These are phyloP conservation scores for Salix caprea DNA, from an alignment of 345 rosid species.

Conservation along the genomic window DNA sequence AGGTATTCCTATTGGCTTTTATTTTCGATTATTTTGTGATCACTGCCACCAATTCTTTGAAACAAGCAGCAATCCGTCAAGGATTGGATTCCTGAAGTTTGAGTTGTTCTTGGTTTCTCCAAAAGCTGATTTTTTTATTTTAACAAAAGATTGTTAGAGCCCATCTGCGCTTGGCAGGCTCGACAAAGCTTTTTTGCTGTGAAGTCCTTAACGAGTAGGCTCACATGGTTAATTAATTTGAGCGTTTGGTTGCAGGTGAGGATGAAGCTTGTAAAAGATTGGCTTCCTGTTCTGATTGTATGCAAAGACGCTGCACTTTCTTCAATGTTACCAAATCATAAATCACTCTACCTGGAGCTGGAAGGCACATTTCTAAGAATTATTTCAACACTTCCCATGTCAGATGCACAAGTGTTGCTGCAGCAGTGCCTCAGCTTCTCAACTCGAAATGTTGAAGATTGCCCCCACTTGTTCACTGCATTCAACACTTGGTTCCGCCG, in stretches of 20 bases:
- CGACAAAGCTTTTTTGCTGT: neutral
- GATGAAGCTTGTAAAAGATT: constrained; percentile 55
- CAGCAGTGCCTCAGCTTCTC: constrained; percentile 65
- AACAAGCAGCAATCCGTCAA: too few relatives aligned
- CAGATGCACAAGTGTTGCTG: constrained; percentile 48
- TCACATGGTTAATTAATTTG: constrained; percentile 14
- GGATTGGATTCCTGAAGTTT: too few relatives aligned
- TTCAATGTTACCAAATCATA: constrained; percentile 43
- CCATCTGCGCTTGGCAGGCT: neutral
- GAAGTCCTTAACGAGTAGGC: neutral
- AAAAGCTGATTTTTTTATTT: too few relatives aligned
- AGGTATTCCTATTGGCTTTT: constrained; percentile 30
- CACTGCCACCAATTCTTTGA: too few relatives aligned
- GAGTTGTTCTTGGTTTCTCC: too few relatives aligned
- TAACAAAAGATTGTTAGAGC: too few relatives aligned
- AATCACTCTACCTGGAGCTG: constrained; percentile 45
- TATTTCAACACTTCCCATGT: constrained; percentile 60
- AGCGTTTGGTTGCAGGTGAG: constrained; percentile 43
- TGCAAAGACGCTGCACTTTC: constrained; percentile 45
- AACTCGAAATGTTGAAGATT: constrained; percentile 55
- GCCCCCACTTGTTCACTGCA: constrained; percentile 59
- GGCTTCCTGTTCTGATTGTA: constrained; percentile 69
- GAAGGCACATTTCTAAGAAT: constrained; percentile 62
- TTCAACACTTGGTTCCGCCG: constrained; percentile 75
- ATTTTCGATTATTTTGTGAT: neutral